Evolutionary conservation across 768 basidiomycete species (phyloP), one percentile per base, ranked within the genome.

Genomic region (Lentinus tigrinus): DNA sequence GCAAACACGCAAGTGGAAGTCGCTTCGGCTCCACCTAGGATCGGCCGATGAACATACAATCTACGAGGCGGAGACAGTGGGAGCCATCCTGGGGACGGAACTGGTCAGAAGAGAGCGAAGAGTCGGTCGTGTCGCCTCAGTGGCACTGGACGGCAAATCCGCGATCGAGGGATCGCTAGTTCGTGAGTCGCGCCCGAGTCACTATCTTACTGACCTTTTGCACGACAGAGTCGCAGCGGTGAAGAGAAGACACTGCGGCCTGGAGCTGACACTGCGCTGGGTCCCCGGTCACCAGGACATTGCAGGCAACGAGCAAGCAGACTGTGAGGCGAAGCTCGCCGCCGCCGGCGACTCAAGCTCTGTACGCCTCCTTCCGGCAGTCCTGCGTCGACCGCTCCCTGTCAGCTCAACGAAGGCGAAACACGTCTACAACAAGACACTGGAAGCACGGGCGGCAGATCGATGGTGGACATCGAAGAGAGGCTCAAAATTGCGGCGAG

Each of bases 21-120:
- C 46, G 6, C 21, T 67, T 11, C 43, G 56, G n/a, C 54, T 52
- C 31, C 49, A 68, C 19, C 57, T 75, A 10, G 70, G 71, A 17
- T n/a, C 26, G 0, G 46, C 51, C 1, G 42, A 34, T 10, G 47
- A 68, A 7, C 70, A 73, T 58, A 70, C 64, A 2, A 67, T 71
- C 0, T 70, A 67, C 36, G 68, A 72, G 49, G 71, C 60, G 1
- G 71, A 75, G 46, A 19, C 61, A 1, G 65, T 70, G 8, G 74
- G 72, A 0, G 39, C 71, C 7, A 43, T 69, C 0, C 53, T 76
- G 5, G n/a, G 66, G 1, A 56, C 71, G 3, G 59, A 74, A 4
- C 27, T 75, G 4, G 38, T 31, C 39, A 4, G 47, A 43, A 13
- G 51, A 62, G 42, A 46, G 23, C 43, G 43, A 5, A 6, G 23